Conservation (phyloP, 768 basidiomycete genomes). For the Jaapia argillacea region DNA sequence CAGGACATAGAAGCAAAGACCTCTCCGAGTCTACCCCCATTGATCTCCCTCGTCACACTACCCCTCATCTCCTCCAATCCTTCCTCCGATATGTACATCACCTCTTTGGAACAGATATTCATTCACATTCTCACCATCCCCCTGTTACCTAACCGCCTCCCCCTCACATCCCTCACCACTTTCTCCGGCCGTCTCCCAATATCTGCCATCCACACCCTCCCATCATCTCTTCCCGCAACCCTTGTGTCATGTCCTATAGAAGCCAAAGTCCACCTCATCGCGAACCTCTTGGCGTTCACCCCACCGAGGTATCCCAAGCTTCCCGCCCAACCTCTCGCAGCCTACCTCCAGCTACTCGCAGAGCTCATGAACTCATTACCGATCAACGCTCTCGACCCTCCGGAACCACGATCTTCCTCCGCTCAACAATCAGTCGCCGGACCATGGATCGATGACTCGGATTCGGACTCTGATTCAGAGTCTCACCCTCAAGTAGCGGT, state of each 20-base stretch:
- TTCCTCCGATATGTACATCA: constrained; percentile 16
- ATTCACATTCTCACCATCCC: constrained; percentile 60
- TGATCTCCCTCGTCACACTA: constrained; percentile 35
- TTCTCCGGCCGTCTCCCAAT: constrained; percentile 62
- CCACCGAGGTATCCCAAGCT: constrained; percentile 50
- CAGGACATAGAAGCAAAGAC: constrained; percentile 53
- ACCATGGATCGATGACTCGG: not conserved
- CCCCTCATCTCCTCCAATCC: constrained; percentile 25
- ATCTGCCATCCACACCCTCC: constrained; percentile 23
- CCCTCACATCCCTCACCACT: constrained; percentile 46
- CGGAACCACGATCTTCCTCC: constrained; percentile 9
- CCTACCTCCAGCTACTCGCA: constrained; percentile 46
- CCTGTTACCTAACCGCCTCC: constrained; percentile 68
- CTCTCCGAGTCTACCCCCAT: constrained; percentile 34
- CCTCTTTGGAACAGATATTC: constrained; percentile 32
- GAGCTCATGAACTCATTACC: constrained; percentile 45
- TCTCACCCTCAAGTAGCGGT: constrained; percentile 22
- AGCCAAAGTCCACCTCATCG: constrained; percentile 50
- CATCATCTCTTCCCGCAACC: constrained; percentile 13
- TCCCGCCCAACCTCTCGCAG: constrained; percentile 30
- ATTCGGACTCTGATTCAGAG: constrained; percentile 20
- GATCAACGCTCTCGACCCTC: constrained; percentile 38
- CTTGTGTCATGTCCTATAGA: constrained; percentile 11
- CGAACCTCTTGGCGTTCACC: constrained; percentile 61
- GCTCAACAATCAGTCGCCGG: not conserved